A percentile compares a stretch with the other conserved stretches of the same genome.
These are phyloP conservation scores for Alternaria viburni DNA, from an alignment of 2,329 filamentous ascomycete genomes.

Conservation along the genomic window DNA sequence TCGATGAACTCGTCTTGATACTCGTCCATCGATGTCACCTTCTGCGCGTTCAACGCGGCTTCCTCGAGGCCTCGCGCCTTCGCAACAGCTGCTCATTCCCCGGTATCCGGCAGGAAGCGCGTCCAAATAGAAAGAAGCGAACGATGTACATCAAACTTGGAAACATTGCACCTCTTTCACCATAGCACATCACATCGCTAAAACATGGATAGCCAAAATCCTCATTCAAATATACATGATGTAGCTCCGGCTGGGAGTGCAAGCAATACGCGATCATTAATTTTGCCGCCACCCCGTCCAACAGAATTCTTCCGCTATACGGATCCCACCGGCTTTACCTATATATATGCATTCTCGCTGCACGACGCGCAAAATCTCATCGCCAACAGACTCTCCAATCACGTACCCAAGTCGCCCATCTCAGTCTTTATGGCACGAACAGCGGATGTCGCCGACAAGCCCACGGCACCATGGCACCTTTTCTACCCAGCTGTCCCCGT, in stretches of 20 bases:
- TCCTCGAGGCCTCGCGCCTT: background rate
- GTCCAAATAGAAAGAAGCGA: background rate
- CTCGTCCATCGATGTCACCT: background rate
- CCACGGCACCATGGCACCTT: background rate
- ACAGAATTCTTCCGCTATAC: conserved; percentile 14
- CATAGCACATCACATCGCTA: background rate
- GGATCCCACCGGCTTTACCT: conserved; percentile 13
- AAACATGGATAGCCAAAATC: background rate
- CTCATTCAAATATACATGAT: background rate
- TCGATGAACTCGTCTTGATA: background rate
- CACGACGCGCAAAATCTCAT: background rate
- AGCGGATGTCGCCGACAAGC: background rate
- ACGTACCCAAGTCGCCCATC: background rate
- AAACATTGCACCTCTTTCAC: background rate
- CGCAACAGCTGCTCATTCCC: background rate
- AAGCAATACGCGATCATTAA: no score
- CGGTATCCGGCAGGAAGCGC: background rate
- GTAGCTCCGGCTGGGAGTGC: background rate
- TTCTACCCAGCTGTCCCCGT: background rate
- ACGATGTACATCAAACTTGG: background rate
- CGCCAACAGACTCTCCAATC: background rate
- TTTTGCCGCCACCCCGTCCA: background rate
- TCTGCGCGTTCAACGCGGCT: background rate
- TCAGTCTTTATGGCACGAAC: background rate
- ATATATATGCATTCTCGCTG: conserved; percentile 22